Base-by-base conservation (phyloP, 2,329 filamentous ascomycete genomes). In the Venturia oleaginea region DNA sequence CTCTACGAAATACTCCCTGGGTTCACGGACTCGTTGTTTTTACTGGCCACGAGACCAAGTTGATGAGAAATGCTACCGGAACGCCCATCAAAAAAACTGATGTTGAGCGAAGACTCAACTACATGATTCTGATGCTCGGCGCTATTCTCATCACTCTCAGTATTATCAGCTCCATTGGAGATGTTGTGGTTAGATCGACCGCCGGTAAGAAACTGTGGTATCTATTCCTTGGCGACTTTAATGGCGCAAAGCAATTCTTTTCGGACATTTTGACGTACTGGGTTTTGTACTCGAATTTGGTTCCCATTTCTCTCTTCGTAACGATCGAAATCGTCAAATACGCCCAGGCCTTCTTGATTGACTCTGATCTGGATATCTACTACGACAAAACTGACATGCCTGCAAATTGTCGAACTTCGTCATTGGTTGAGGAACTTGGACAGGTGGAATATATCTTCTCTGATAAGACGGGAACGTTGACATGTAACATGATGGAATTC, bases 371-470 rank as follows among this genome's bases (percentile, higher is more conserved):
- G 65, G 94, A 99, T 73, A 99, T 99, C 70, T 99, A 99, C 77
- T 91, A 99, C 74, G 90, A 96, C 71, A 90, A 91, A 73, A 96
- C 88, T 0, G 92, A 99, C 71, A 99, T 93, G 0, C 92, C 94
- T 15, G 92, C 94, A 5, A 96, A 94, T 68, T 99, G 94, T 76
- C 86, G 94, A 70, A 99, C 94, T 0, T 97, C 93, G 2, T 97
- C 92, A 69, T 80, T 99, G 73, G 94, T 99, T 13, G 94, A 99
- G 77, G 95, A 99, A 73, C 79, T 99, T 55, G 94, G 94, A 64
- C 96, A 97, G 83, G 95, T 99, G 55, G 94, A 97, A 72, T 99
- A 95, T 72, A 94, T 99, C 68, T 99, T 99, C 75, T 97, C 92
- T 0, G 93, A 97, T 80, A 97, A 97, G 80, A 97, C 93, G 1